phyloP scores from a whole-genome alignment of 1,284 basidiomycete species.

The Ceratorhiza oryzae-sativae region DNA sequence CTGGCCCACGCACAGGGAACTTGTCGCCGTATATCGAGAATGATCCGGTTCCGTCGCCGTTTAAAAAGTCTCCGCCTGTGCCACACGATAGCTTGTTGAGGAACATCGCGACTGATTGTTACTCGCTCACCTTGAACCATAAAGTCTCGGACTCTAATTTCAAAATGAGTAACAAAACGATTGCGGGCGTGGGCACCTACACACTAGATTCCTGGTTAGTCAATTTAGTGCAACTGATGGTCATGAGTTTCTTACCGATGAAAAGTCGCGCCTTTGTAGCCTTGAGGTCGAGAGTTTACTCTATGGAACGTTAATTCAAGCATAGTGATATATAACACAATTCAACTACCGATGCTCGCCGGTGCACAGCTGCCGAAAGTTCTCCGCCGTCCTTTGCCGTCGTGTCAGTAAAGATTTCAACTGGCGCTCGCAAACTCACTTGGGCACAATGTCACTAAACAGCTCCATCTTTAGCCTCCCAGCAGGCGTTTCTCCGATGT shows the following conservation, averaged over 20 bases:
- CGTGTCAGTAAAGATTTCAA: not conserved
- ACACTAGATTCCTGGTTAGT: conserved; percentile 30
- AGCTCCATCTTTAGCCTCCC: conserved; percentile 96
- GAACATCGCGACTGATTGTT: not conserved
- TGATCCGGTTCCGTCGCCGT: conserved; percentile 91
- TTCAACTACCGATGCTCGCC: conserved; percentile 88
- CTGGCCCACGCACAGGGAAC: conserved; percentile 69
- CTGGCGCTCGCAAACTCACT: conserved; percentile 57
- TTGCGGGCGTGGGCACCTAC: conserved; percentile 66
- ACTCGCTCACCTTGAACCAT: conserved; percentile 80
- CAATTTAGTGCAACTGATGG: not conserved
- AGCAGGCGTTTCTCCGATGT: conserved; percentile 93
- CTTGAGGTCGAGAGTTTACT: conserved; percentile 84
- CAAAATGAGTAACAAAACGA: not conserved
- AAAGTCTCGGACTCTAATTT: conserved; percentile 50
- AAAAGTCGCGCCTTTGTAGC: conserved; percentile 88
- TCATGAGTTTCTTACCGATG: conserved; percentile 70
- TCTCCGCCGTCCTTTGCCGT: conserved; percentile 83
- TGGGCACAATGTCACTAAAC: conserved; percentile 90
- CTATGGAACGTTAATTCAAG: too few relatives aligned
- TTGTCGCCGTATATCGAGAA: conserved; percentile 96
- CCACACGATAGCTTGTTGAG: conserved; percentile 5
- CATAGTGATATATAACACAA: too few relatives aligned
- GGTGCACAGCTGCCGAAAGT: conserved; percentile 96
- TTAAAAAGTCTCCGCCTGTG: conserved; percentile 84